Base-by-base conservation (phyloP, 1,139 yeast species). In the Taphrina deformans region DNA sequence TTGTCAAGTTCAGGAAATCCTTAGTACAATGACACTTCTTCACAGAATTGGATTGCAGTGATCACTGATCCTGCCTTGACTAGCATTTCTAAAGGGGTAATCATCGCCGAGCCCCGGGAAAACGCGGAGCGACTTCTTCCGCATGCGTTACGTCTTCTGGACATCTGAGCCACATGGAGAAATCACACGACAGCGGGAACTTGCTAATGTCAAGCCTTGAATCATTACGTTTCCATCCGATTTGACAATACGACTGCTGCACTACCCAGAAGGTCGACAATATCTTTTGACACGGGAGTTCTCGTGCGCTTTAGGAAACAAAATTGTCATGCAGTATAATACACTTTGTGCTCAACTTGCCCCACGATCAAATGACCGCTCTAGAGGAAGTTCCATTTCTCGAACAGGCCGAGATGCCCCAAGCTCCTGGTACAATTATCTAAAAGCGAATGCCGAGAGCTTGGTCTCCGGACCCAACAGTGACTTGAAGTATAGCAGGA, bases 361-460 rank as follows among this genome's bases (percentile, higher is more conserved):
- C 6, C 58, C 58, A 21, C 46, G 48, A 10, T 27, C 33, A 10
- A 7, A 18, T 16, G 33, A 35, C 1, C 45, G 58, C 12, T 7
- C 55, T 3, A 27, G 24, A 38, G 7, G 48, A 2, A 23, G 48
- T 9, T 16, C 48, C 24, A 3, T 35, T 1, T 4, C n/a, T 10
- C 35, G 58, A 23, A 40, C 48, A 24, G 41, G 44, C 14, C n/a
- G 48, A 14, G 48, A 38, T 40, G 33, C 58, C 2, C 58, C 58
- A 6, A n/a, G 14, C 33, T 35, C 58, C n/a, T 53, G 58, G 58
- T 26, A 29, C 14, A 41, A 40, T 6, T 53, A 27, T 23, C 35
- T 53, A 14, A 35, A 21, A 40, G 58, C 46, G 18, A 53, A 53
- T 38, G 35, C 58, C 12, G 58, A 53, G 21, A n/a, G 40, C 41